Evolutionary conservation across 805 yeast genomes (phyloP), one percentile per base, ranked within the genome.

Genomic region (Monosporozyma servazzii): DNA sequence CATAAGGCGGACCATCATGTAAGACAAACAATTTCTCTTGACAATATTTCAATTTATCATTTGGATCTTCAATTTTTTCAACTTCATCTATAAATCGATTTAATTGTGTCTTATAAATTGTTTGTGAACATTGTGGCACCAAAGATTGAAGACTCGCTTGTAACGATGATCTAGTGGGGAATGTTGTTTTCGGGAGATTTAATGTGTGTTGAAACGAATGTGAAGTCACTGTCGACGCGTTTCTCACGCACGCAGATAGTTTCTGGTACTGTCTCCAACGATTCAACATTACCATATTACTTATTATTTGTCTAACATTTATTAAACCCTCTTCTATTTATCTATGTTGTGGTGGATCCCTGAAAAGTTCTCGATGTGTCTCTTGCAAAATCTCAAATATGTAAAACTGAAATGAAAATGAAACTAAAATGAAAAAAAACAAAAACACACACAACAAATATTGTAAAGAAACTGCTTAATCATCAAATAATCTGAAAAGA

Each of bases 1-100:
- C 98, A 68, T 91, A 93, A 0, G 99, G 99, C 0, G 99, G 99
- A 0, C 99, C 99, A 69, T 93, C 99, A 59, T 90, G 97, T 1
- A 93, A 70, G 1, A 84, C 76, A 59, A 85, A 91, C 36, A 75
- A 56, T 18, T 78, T 68, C 2, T 72, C 69, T 25, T 55, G 52
- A 0, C 63, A 55, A 48, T 56, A 63, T n/a, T 55, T 50, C 42
- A 56, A 33, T 58, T 58, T 50, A 54, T 57, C 55, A 3, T 58
- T 57, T 1, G 64, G 61, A 5, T 56, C 54, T 7, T 61, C 60
- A 13, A 23, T 29, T 0, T 59, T 53, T 0, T 54, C 51, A 11
- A 53, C 31, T 21, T 48, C 40, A 18, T 47, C 20, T n/a, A 59
- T 30, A 44, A 66, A 63, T 13, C 54, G 58, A 5, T 58, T 49